phyloP scores from a whole-genome alignment of 2,329 filamentous ascomycete genomes.

The Botrytis sinoallii region DNA sequence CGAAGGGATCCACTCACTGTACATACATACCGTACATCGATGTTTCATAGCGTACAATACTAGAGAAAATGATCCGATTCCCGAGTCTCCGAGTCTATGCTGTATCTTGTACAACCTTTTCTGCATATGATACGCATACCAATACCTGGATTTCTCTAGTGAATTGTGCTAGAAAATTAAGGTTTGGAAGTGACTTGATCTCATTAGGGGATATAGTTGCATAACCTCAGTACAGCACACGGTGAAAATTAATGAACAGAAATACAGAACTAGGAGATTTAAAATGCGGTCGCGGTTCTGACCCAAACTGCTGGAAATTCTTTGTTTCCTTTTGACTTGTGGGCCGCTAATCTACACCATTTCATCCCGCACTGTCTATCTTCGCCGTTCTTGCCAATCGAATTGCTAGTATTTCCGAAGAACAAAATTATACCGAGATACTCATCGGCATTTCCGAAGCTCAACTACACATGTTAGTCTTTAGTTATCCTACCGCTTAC shows the following conservation, averaged over 20 bases:
- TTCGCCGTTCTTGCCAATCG: background rate
- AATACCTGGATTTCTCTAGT: background rate
- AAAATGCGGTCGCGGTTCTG: background rate
- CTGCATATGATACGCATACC: background rate
- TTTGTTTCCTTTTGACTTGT: background rate
- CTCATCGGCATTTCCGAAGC: background rate
- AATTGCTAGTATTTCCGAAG: background rate
- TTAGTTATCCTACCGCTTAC: background rate
- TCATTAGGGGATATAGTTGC: background rate
- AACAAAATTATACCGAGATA: background rate
- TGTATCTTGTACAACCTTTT: background rate
- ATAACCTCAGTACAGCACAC: background rate
- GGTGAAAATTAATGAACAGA: background rate
- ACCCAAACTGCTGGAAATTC: constrained; percentile 9
- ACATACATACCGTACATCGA: background rate
- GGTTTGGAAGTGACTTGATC: background rate
- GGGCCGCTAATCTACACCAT: background rate
- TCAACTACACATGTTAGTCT: background rate
- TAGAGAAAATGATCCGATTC: constrained; percentile 10
- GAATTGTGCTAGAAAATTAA: background rate
- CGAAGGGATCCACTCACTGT: constrained; percentile 6
- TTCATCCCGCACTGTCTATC: background rate
- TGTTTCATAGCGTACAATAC: background rate
- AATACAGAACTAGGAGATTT: constrained; percentile 1
- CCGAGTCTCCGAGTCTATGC: constrained; percentile 1